phyloP scores from a whole-genome alignment of 441 rosid genomes.

The Bocquillonia castaneifolia region DNA sequence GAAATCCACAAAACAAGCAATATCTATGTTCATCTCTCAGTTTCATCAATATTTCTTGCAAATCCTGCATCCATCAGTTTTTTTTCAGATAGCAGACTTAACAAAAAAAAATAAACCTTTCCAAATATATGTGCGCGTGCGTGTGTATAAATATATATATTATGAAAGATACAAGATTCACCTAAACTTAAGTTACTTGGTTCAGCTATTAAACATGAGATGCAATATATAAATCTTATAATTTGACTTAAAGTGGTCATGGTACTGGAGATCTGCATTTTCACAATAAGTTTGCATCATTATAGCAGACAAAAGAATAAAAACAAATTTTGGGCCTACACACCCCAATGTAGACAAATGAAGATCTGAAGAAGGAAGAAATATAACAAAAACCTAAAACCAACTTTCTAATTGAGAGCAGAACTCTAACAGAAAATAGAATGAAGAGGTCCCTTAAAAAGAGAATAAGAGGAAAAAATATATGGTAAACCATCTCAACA shows the following conservation, averaged over 20 bases:
- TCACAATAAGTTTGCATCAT: neutral
- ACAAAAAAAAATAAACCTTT: too few species aligned
- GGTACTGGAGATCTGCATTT: neutral
- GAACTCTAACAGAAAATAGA: neutral
- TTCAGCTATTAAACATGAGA: too few species aligned
- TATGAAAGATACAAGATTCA: too few species aligned
- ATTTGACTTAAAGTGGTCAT: neutral
- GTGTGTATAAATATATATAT: too few species aligned
- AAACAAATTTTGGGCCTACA: neutral
- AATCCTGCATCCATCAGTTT: slow-evolving; percentile 54
- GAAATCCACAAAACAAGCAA: slow-evolving; percentile 82
- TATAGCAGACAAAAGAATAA: neutral
- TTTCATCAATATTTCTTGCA: slow-evolving; percentile 63
- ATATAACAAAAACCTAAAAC: neutral
- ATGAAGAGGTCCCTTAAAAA: neutral
- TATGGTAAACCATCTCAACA: neutral
- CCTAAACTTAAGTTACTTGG: too few species aligned
- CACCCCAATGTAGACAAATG: neutral
- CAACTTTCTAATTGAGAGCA: neutral
- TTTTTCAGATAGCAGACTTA: neutral
- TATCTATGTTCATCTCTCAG: slow-evolving; percentile 71
- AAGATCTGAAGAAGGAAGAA: neutral
- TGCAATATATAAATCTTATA: too few species aligned
- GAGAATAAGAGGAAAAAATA: neutral
- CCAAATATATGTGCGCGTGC: too few species aligned